Evolutionary conservation across 805 yeast species (phyloP).

Genomic region (Soucietia sequanensis): DNA sequence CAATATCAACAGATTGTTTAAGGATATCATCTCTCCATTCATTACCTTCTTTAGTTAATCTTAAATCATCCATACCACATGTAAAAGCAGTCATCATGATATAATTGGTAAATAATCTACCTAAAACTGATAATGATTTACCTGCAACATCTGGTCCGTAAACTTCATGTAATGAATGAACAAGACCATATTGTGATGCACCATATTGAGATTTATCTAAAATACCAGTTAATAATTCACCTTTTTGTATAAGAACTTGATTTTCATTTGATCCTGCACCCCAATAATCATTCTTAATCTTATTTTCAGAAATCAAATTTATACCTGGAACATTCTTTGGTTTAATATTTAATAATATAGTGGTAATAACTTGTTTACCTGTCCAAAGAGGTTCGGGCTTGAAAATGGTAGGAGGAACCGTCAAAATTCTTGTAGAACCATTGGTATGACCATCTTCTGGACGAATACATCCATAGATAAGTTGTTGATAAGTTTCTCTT

Average conservation of each 20-base stretch:
- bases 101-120: slow-evolving; percentile 91
- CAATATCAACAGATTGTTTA: slow-evolving; percentile 73
- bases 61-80: slow-evolving; percentile 99
- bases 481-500: slow-evolving; percentile 89
- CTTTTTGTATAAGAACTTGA: slow-evolving; percentile 79
- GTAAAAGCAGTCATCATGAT: slow-evolving; percentile 92
- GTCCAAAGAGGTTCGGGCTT: slow-evolving; percentile 96
- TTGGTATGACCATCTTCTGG: slow-evolving; percentile 97
- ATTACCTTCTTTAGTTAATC: slow-evolving; percentile 90
- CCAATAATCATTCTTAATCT: slow-evolving; percentile 95
- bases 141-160: slow-evolving; percentile 93
- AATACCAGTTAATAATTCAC: slow-evolving; percentile 88
- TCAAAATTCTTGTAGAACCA: slow-evolving; percentile 51
- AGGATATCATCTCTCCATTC: slow-evolving; percentile 82
- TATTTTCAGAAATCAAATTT: slow-evolving; percentile 78
- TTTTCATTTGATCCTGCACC: slow-evolving; percentile 81
- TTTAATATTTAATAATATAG: slow-evolving; percentile 84
- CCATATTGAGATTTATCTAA: slow-evolving; percentile 98
- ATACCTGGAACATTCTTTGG: slow-evolving; percentile 90
- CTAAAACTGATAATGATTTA: slow-evolving; percentile 84
- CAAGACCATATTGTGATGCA: slow-evolving; percentile 94
- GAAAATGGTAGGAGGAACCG: slow-evolving; percentile 84
- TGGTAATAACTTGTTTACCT: slow-evolving; percentile 94
- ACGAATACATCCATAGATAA: slow-evolving; percentile 88
- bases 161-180: slow-evolving; percentile 93